phyloP scores from a whole-genome alignment of 2,329 filamentous ascomycete genomes.

The Westerdykella aurantiaca region DNA sequence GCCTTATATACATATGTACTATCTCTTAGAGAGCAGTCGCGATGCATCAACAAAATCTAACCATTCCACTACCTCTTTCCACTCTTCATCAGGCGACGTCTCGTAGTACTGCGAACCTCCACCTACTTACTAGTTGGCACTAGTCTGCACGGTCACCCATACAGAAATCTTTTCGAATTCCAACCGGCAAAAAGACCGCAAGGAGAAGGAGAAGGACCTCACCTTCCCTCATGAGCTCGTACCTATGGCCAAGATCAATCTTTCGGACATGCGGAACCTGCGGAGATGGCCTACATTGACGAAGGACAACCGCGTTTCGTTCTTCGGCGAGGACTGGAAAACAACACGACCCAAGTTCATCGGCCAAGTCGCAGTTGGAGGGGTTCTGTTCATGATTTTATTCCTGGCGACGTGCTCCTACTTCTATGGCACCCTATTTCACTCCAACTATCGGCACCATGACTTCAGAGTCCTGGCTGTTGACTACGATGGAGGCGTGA shows the following conservation, averaged over 20 bases:
- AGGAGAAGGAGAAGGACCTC: too few relatives aligned
- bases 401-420: constrained; percentile 21
- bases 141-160: too few relatives aligned
- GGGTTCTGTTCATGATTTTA: constrained; percentile 16
- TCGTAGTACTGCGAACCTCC: too few relatives aligned
- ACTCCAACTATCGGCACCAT: constrained; percentile 10
- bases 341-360: constrained; percentile 11
- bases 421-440: constrained; percentile 20
- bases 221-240: too few relatives aligned
- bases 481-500: constrained; percentile 24
- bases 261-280: constrained; percentile 3
- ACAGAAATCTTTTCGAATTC: too few relatives aligned
- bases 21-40: too few relatives aligned
- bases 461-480: constrained; percentile 24
- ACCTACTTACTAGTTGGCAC: too few relatives aligned
- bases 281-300: constrained; percentile 8
- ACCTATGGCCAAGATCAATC: constrained; percentile 5
- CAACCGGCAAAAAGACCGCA: too few relatives aligned
- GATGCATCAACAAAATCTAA: too few relatives aligned
- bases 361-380: constrained; percentile 9
- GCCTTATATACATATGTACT: too few relatives aligned
- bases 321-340: constrained; percentile 10
- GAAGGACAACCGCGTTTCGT: constrained; percentile 11
- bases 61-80: too few relatives aligned
- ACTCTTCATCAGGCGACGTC: too few relatives aligned